These are phyloP conservation scores for Euphorbia neoarborescens DNA, from an alignment of 441 rosid species.

Conservation along the genomic window DNA sequence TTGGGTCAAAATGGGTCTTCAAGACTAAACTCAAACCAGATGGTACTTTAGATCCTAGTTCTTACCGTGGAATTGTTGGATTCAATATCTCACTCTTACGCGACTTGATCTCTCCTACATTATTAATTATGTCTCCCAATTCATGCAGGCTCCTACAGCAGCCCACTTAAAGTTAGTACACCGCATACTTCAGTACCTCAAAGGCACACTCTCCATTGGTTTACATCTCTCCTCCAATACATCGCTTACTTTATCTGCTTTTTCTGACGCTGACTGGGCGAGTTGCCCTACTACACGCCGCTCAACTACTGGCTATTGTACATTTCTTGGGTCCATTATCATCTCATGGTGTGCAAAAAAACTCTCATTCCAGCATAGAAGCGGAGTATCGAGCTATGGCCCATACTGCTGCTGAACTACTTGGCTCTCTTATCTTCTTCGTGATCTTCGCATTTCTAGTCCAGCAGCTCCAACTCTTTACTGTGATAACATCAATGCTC, in stretches of 20 bases:
- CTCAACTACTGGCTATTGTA: too few species aligned
- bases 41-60: neutral
- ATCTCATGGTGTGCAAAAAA: too few species aligned
- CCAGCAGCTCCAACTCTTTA: too few species aligned
- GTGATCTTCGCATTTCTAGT: too few species aligned
- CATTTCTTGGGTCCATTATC: too few species aligned
- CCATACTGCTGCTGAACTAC: too few species aligned
- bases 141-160: neutral
- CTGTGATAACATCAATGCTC: too few species aligned
- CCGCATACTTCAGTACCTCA: neutral
- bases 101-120: neutral
- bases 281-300: too few species aligned
- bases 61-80: neutral
- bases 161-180: neutral
- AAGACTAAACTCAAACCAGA: neutral
- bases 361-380: too few species aligned
- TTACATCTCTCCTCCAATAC: neutral
- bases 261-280: too few species aligned
- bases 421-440: too few species aligned
- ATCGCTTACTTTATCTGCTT: neutral
- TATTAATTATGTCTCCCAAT: neutral
- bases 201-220: neutral
- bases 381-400: too few species aligned
- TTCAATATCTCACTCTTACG: neutral
- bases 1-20: neutral